These are phyloP conservation scores for Candida patagonica DNA, from an alignment of 805 yeast species.

Conservation along the genomic window DNA sequence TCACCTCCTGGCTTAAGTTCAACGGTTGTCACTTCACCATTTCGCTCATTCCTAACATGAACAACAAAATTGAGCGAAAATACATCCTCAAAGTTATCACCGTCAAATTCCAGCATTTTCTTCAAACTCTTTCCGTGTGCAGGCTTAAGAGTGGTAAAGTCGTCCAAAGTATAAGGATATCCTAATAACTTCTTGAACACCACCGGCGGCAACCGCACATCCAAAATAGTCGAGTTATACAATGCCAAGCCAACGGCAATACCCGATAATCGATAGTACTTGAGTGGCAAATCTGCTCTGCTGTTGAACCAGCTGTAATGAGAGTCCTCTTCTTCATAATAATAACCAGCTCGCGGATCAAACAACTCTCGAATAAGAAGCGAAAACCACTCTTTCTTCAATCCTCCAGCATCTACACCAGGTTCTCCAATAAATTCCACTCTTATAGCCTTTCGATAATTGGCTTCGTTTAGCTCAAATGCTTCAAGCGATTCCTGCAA, in stretches of 20 bases:
- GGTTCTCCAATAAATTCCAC: conserved; percentile 82
- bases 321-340: conserved; percentile 59
- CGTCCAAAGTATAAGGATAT: conserved; percentile 47
- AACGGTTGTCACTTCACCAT: conserved; percentile 34
- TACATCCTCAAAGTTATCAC: conserved; percentile 34
- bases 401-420: conserved; percentile 93
- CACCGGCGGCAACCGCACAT: conserved; percentile 65
- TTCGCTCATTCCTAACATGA: conserved; percentile 38
- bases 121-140: conserved; percentile 45
- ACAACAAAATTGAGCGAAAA: conserved; percentile 59
- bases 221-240: conserved; percentile 80
- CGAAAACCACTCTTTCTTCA: conserved; percentile 88
- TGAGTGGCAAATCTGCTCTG: conserved; percentile 14
- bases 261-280: conserved; percentile 63
- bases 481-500: conserved; percentile 61
- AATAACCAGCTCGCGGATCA: conserved; percentile 57
- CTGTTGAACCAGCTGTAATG: conserved; percentile 62
- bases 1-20: conserved; percentile 57
- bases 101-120: conserved; percentile 36
- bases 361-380: conserved; percentile 63
- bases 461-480: conserved; percentile 44
- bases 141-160: conserved; percentile 63
- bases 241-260: conserved; percentile 83
- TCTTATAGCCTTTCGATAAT: conserved; percentile 63
- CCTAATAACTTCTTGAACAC: conserved; percentile 65